Conservation (phyloP, 2,329 filamentous ascomycete genomes). For the Aspergillus cejpii region DNA sequence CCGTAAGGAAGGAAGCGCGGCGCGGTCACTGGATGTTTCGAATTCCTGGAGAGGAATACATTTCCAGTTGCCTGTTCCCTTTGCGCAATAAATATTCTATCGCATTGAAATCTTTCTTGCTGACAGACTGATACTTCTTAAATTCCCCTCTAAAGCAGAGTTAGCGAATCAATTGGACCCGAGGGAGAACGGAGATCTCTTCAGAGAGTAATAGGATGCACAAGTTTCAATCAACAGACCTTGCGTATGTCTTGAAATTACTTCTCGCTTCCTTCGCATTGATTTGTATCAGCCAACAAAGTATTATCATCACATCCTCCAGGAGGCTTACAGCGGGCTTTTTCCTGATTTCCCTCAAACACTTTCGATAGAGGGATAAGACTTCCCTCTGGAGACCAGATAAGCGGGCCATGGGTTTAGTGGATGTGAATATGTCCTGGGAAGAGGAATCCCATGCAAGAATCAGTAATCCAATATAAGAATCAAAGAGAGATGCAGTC, state of each 20-base stretch:
- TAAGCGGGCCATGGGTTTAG: constrained; percentile 42
- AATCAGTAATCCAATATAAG: no score
- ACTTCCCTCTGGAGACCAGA: constrained; percentile 92
- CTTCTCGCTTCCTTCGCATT: constrained; percentile 32
- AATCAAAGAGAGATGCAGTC: no score
- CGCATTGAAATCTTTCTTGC: constrained; percentile 77
- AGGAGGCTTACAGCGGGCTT: constrained; percentile 63
- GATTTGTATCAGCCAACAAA: constrained; percentile 2
- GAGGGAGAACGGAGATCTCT: constrained; percentile 3
- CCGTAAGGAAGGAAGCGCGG: no score
- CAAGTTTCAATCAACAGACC: constrained; percentile 27
- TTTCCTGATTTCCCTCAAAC: constrained; percentile 69
- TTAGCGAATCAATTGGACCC: constrained; percentile 9
- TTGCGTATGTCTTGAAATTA: constrained; percentile 39
- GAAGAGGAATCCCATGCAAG: background rate
- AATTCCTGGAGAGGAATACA: constrained; percentile 72
- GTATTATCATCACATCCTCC: background rate
- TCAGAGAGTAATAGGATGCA: background rate
- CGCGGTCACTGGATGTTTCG: constrained; percentile 56
- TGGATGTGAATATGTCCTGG: background rate
- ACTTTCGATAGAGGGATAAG: constrained; percentile 75
- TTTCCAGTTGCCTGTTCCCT: constrained; percentile 72
- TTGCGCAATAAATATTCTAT: constrained; percentile 81
- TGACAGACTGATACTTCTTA: constrained; percentile 58
- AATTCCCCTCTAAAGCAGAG: constrained; percentile 61